Conservation (phyloP, 129 eudicot genomes). For the Helianthus annuus region DNA sequence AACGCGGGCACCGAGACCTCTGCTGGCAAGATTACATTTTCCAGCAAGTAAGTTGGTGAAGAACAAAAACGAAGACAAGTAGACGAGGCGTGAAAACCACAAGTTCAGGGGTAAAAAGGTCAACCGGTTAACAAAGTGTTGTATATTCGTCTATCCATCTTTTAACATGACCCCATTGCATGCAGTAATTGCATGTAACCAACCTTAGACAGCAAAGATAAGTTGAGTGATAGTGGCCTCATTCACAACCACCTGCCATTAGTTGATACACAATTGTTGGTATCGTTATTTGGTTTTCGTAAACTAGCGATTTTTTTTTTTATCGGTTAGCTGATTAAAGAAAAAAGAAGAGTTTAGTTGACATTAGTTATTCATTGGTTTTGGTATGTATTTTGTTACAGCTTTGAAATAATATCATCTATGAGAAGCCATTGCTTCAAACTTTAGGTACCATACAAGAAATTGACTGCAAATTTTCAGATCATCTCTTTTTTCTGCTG, state of each 20-base stretch:
- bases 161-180: constrained; percentile 39
- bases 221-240: constrained; percentile 28
- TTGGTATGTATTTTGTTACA: constrained; percentile 35
- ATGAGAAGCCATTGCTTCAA: constrained; percentile 46
- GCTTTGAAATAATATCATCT: constrained; percentile 36
- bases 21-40: constrained; percentile 76
- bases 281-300: constrained; percentile 38
- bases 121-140: constrained; percentile 43
- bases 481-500: constrained; percentile 5
- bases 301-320: constrained; percentile 60
- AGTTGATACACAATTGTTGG: constrained; percentile 32
- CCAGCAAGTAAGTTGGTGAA: constrained; percentile 71
- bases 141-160: constrained; percentile 36
- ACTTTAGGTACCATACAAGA: constrained; percentile 20
- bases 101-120: constrained; percentile 35
- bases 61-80: constrained; percentile 47
- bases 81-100: constrained; percentile 17
- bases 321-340: constrained; percentile 37
- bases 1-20: constrained; percentile 71
- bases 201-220: constrained; percentile 39
- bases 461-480: constrained; percentile 19
- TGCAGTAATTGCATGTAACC: constrained; percentile 32
- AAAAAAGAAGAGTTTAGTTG: constrained; percentile 39
- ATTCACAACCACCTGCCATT: constrained; percentile 32
- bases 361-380: constrained; percentile 26